Conservation (phyloP, 305 asterid species). For the Fraxinus latifolia region DNA sequence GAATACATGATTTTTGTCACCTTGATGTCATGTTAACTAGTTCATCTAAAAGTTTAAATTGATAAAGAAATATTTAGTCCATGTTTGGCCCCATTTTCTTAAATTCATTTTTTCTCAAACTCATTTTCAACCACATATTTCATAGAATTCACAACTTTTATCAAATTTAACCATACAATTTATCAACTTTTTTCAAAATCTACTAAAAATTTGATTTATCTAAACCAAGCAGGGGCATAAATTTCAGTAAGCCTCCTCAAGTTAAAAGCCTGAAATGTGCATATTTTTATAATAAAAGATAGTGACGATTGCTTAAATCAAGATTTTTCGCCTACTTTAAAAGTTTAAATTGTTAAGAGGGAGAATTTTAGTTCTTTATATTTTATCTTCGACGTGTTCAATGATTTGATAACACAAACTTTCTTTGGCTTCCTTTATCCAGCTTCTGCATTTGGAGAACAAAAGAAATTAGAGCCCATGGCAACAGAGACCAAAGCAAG, state of each 20-base stretch:
- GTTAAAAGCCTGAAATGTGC: no score
- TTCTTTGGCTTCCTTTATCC: constrained; percentile 9
- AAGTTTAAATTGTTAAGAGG: no score
- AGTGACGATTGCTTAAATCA: no score
- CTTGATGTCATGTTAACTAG: background rate
- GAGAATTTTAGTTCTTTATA: no score
- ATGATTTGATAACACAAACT: background rate
- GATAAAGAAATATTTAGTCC: background rate
- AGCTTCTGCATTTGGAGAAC: constrained; percentile 88
- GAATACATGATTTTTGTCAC: background rate
- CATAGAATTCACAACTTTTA: background rate
- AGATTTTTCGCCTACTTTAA: no score
- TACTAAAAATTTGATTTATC: background rate
- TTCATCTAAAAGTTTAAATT: background rate
- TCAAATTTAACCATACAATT: no score
- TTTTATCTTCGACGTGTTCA: background rate
- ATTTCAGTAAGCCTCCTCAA: background rate
- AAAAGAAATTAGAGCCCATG: constrained; percentile 73
- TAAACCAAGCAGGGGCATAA: background rate
- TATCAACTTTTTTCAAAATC: no score
- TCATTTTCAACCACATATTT: background rate
- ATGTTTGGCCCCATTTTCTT: background rate
- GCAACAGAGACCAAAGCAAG: constrained; percentile 54
- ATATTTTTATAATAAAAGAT: no score
- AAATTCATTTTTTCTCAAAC: background rate